phyloP scores from a whole-genome alignment of 345 rosid species.

The Citrus glauca region DNA sequence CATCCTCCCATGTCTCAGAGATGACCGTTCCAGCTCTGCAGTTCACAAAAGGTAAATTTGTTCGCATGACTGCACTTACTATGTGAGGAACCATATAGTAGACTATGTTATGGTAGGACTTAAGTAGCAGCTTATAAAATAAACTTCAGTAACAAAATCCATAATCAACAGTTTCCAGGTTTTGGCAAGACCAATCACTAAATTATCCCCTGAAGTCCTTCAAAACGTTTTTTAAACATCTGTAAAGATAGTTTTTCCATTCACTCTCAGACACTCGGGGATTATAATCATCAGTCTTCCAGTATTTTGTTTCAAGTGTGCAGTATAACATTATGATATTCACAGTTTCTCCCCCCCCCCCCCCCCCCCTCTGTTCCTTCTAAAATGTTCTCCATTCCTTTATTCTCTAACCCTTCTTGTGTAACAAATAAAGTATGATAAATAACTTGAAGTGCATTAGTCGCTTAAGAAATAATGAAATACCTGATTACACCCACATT shows the following conservation, averaged over 20 bases:
- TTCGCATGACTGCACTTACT: neutral
- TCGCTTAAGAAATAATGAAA: slow-evolving; percentile 9
- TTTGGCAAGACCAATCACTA: neutral
- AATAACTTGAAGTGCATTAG: neutral
- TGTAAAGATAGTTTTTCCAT: neutral
- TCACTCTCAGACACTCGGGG: neutral
- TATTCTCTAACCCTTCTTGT: neutral
- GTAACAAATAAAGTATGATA: neutral
- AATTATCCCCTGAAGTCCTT: neutral
- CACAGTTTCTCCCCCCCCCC: neutral
- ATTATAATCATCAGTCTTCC: neutral
- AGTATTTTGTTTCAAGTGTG: neutral
- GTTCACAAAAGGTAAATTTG: slow-evolving; percentile 13
- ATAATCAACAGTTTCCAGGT: neutral
- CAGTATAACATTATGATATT: neutral
- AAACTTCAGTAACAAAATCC: neutral
- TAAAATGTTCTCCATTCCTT: neutral
- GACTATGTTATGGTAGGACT: neutral
- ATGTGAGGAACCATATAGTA: neutral
- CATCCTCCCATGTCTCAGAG: slow-evolving; percentile 99
- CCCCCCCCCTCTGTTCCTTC: too few species aligned
- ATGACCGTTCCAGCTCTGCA: slow-evolving; percentile 96
- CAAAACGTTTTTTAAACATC: neutral
- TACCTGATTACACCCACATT: slow-evolving; percentile 97
- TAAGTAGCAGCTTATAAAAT: neutral